Base-by-base conservation (phyloP, 1,284 basidiomycete species). In the Ganoderma resinaceum region DNA sequence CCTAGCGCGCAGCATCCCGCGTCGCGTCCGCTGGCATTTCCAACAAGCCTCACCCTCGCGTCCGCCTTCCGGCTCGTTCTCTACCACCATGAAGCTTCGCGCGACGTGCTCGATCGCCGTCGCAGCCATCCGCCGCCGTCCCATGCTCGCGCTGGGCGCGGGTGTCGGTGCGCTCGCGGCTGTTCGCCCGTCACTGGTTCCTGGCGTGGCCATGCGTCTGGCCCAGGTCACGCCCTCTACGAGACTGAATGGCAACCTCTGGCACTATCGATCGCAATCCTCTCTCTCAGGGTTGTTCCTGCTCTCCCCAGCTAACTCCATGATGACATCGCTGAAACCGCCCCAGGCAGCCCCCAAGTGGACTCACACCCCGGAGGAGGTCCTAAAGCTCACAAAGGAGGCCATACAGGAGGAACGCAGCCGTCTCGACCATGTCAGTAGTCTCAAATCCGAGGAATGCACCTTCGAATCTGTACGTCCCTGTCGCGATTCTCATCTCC, bases 341-440 rank as follows among this genome's bases (percentile, higher is more conserved):
- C 92, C 93, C 6, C 92, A 94, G 76, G 74, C 86, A 35, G 82
- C 93, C 1, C 91, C 88, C 35, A 77, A 78, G 60, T 95, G 93
- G 93, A 83, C 87, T 23, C 91, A 94, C 76, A 84, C 89, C 26
- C 81, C 91, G 1, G 84, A 88, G 61, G 85, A 90, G 55, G 86
- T 95, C 63, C 78, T 84, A 6, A 80, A 80, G 20, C 76, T 91
- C 52, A 89, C 89, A 59, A 86, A 90, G 68, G 83, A 88, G 62
- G 81, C 85, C 5, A 91, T 95, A 73, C 84, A 82, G 12, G 80
- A 81, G 43, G 85, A 91, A 77, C 86, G 87, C 60, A 80, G 80
- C 29, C 75, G 87, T 42, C 85, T 87, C 76, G 90, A 94, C 78
- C 82, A 82, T 66, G 81, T 96, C 67, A 93, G 85, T 49, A 82